A percentile compares a stretch with the other conserved stretches of the same genome.
Conservation (phyloP, 1,284 basidiomycete genomes). For the Ustilago hordei region DNA sequence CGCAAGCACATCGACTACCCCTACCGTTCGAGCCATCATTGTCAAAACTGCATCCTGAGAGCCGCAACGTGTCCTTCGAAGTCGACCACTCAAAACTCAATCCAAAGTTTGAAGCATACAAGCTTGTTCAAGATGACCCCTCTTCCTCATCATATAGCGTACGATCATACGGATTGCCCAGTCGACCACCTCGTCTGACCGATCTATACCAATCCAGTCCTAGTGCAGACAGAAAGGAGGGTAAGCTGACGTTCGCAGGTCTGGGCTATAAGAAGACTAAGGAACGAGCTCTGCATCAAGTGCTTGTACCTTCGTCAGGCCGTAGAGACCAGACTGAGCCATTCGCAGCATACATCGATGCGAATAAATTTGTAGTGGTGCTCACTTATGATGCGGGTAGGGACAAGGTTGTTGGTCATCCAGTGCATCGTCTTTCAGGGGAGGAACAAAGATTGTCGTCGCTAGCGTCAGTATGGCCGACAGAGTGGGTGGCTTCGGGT, state of each 20-base stretch:
- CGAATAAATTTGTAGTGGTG: conserved; percentile 32
- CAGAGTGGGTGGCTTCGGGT: conserved; percentile 27
- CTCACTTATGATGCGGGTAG: conserved; percentile 20
- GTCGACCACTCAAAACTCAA: conserved; percentile 34
- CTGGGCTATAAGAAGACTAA: conserved; percentile 54
- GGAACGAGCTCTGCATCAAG: conserved; percentile 36
- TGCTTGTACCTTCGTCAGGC: conserved; percentile 26
- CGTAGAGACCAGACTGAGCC: conserved; percentile 16
- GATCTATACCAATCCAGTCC: conserved; percentile 29
- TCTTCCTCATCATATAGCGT: not conserved
- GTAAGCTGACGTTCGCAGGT: conserved; percentile 16
- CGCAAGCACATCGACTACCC: conserved; percentile 29
- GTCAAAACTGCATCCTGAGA: not conserved
- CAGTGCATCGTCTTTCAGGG: conserved; percentile 26
- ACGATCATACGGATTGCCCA: conserved; percentile 24
- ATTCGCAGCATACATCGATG: conserved; percentile 47
- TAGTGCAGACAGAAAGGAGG: not conserved
- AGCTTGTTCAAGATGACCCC: conserved; percentile 38
- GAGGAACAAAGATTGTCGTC: conserved; percentile 19
- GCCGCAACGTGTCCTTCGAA: conserved; percentile 8
- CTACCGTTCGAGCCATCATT: conserved; percentile 9
- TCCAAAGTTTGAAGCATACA: conserved; percentile 51
- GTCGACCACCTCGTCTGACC: conserved; percentile 22
- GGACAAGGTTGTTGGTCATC: conserved; percentile 31
- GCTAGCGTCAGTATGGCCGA: conserved; percentile 25